Evolutionary conservation across 306 rosid species (phyloP), one percentile per base, ranked within the genome.

Genomic region (Macrotyloma uniflorum): DNA sequence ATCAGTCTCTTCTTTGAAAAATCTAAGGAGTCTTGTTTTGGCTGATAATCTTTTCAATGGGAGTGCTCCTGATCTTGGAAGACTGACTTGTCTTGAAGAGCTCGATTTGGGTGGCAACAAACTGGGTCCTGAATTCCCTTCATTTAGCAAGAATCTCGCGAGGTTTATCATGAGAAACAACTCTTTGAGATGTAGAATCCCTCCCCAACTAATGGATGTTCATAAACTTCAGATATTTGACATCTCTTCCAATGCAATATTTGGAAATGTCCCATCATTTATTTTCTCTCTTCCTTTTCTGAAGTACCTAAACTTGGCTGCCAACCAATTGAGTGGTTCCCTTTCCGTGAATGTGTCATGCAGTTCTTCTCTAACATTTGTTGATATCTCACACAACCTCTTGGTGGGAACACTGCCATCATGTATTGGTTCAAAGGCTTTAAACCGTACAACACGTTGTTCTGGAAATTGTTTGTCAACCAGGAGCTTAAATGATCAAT

Each of bases 341-440:
- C 78, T 93, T 70, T 74, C 93, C 1, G 1, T 50, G 77, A 88
- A 86, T 32, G 65, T 70, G 45, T 82, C 89, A 28, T 95, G 97
- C 78, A 72, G 75, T 38, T 51, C 79, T 2, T 58, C 83, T 84
- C 88, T 95, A 7, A 58, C 70, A 69, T 83, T 86, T 82, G 79
- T 95, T 20, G 95, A 95, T 59, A 74, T 95, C 75, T 95, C 98
- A 22, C 72, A 86, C 80, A 95, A 95, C 84, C 83, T 87, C 49
- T 65, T 92, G 72, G 70, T 83, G 16, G 98, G 98, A 49, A 88
- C 86, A 23, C 72, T 92, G 63, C 96, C 98, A 19, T 53, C 92
- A 0, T 95, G 98, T 79, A 72, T 95, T 20, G 87, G 82, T 38
- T 86, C 93, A 8, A 86, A 79, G 73, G 74, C 92, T 0, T 76